A percentile compares a stretch with the other conserved stretches of the same genome.
Evolutionary conservation across 208 protist species (phyloP).

Genomic region (Wallacemonas sp.): DNA sequence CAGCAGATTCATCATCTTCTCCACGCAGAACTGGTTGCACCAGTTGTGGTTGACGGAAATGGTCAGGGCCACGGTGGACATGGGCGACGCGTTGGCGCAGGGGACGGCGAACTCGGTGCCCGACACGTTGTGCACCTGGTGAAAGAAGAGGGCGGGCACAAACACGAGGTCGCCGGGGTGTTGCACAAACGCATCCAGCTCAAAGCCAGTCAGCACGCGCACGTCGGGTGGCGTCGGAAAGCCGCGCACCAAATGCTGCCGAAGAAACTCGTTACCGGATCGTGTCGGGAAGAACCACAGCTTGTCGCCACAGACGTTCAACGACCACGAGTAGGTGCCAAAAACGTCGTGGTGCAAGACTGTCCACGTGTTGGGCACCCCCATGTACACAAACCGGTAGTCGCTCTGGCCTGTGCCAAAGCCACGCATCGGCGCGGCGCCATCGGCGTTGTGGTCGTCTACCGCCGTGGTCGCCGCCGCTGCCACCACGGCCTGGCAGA

Average conservation of each 20-base stretch:
- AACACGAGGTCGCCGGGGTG: conserved; percentile 82
- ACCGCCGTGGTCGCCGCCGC: no score
- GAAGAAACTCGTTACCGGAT: conserved; percentile 49
- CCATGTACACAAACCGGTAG: conserved; percentile 89
- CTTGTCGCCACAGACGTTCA: conserved; percentile 86
- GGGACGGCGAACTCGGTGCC: conserved; percentile 40
- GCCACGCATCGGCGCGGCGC: not conserved
- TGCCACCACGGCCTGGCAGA: conserved; percentile 22
- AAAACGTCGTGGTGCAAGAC: conserved; percentile 87
- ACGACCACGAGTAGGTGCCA: conserved; percentile 87
- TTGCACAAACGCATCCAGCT: conserved; percentile 55
- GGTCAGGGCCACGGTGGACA: conserved; percentile 33
- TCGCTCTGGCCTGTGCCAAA: conserved; percentile 72
- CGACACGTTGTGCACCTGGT: conserved; percentile 84
- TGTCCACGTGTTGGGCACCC: conserved; percentile 61
- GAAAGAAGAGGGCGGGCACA: conserved; percentile 72
- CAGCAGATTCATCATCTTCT: conserved; percentile 53
- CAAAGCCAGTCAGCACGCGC: conserved; percentile 54
- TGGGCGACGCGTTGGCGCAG: not conserved
- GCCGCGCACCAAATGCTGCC: conserved; percentile 25
- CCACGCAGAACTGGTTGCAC: conserved; percentile 75
- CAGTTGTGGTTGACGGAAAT: conserved; percentile 91
- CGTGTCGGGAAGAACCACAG: conserved; percentile 78
- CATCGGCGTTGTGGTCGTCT: no score
- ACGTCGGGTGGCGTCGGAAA: conserved; percentile 54